Base-by-base conservation (phyloP, 495 filamentous ascomycete genomes). In the Aspergillus avenaceus region DNA sequence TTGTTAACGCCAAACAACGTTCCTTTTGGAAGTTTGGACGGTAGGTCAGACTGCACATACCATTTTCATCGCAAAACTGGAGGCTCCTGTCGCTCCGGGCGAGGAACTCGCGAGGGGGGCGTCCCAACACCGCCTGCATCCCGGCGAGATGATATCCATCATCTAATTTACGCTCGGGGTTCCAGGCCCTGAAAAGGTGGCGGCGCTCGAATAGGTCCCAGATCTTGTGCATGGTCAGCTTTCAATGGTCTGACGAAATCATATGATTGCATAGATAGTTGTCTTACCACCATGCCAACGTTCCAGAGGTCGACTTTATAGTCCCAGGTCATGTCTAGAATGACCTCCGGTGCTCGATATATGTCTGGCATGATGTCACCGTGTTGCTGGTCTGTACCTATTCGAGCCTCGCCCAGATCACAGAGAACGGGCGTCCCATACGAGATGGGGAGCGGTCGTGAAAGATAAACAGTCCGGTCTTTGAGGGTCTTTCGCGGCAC, bases 151-250 rank as follows among this genome's bases (percentile, higher is more conserved):
- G 72, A 14, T 68, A 54, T 22, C 59, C 61, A 44, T 62, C 67
- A n/a, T 62, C 55, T 28, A 75, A 67, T 12, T 53, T 46, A 19
- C 52, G 41, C 23, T 71, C 64, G 16, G 65, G 62, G 47, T 74
- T 63, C 5, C 51, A 42, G 16, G 68, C 69, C 9, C 27, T 41
- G 40, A 79, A 79, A 37, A 77, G 53, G 38, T 69, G 61, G 4
- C 57, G 52, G 32, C 64, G 66, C 52, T 77, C 67, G 41, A 74
- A 73, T 11, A 50, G 29, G 52, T 74, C 67, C 70, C 73, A 79
- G 8, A 72, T 60, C 73, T 77, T 23, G 8, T 19, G 38, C 9
- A 46, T 27, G 36, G 22, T 58, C 29, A 58, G 55, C 47, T 41
- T 50, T 16, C 6, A 5, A 26, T 48, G 5, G 7, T 22, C 27